These are phyloP conservation scores for Pyrenula massariospora DNA, from an alignment of 495 filamentous ascomycete genomes.

Conservation along the genomic window DNA sequence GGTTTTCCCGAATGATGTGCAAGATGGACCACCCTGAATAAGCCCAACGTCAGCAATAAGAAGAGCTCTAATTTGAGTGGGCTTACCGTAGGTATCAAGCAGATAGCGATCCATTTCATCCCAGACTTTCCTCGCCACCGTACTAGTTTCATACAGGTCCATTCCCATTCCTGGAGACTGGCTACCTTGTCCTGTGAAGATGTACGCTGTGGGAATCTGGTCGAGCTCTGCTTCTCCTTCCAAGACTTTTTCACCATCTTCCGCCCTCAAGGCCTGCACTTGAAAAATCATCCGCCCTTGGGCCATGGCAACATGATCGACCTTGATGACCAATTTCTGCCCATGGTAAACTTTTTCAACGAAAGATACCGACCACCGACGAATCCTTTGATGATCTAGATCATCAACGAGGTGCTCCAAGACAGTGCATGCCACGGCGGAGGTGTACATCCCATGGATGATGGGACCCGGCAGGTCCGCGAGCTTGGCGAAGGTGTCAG, in stretches of 20 bases:
- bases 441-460: slow-evolving; percentile 27
- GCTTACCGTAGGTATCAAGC: slow-evolving; percentile 23
- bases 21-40: slow-evolving; percentile 21
- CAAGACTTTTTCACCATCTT: slow-evolving; percentile 16
- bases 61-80: neutral
- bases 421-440: slow-evolving; percentile 8
- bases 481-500: slow-evolving; percentile 14
- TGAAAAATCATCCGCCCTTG: slow-evolving; percentile 20
- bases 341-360: slow-evolving; percentile 21
- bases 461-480: slow-evolving; percentile 20
- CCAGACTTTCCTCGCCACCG: slow-evolving; percentile 23
- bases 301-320: slow-evolving; percentile 23
- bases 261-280: slow-evolving; percentile 14
- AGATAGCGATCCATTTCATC: slow-evolving; percentile 23
- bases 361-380: slow-evolving; percentile 16
- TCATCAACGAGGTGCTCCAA: slow-evolving; percentile 11
- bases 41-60: too few relatives aligned
- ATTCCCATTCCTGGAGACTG: slow-evolving; percentile 30
- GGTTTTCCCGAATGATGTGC: slow-evolving; percentile 26
- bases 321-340: slow-evolving; percentile 16
- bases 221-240: slow-evolving; percentile 22
- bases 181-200: slow-evolving; percentile 33
- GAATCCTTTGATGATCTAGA: slow-evolving; percentile 9
- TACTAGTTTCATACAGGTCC: slow-evolving; percentile 22
- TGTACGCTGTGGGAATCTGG: slow-evolving; percentile 21